These are phyloP conservation scores for Diversispora epigaea DNA, from an alignment of 192 early-diverging fungal species.

Conservation along the genomic window DNA sequence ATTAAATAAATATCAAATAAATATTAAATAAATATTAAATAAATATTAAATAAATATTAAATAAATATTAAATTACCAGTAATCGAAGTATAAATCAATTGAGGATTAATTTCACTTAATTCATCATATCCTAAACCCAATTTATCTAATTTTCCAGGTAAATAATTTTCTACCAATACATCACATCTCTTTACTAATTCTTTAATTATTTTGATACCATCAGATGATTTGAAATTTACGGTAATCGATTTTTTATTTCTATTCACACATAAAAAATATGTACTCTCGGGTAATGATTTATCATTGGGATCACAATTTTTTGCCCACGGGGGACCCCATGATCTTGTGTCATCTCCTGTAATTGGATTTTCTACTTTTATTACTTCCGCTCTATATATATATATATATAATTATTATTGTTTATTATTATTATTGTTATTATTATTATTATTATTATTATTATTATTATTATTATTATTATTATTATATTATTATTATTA, in stretches of 20 bases:
- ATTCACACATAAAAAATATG: conserved; percentile 91
- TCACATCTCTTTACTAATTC: conserved; percentile 70
- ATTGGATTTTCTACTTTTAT: conserved; percentile 88
- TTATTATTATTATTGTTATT: not conserved
- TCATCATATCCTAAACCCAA: conserved; percentile 78
- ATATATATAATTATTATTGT: not conserved
- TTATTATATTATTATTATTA: not conserved
- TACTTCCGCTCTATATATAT: conserved; percentile 67
- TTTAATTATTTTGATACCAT: conserved; percentile 63
- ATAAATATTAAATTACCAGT: conserved; percentile 48
- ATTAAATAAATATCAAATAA: too few relatives aligned
- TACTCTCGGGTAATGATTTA: conserved; percentile 56
- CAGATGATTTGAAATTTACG: conserved; percentile 73
- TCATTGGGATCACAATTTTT: conserved; percentile 38
- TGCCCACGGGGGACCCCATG: conserved; percentile 79
- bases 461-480: too few relatives aligned
- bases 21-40: too few relatives aligned
- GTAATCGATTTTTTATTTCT: conserved; percentile 91
- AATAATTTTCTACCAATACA: conserved; percentile 89
- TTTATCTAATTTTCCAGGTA: conserved; percentile 81
- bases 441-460: not conserved
- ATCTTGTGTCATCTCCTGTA: conserved; percentile 84
- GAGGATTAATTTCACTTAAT: conserved; percentile 65
- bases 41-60: too few relatives aligned
- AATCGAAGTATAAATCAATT: conserved; percentile 86